Percentiles rank a stretch among this genome's conserved stretches.
These are phyloP conservation scores for Bipolaris bicolor DNA, from an alignment of 2,329 filamentous ascomycete genomes.

Conservation along the genomic window DNA sequence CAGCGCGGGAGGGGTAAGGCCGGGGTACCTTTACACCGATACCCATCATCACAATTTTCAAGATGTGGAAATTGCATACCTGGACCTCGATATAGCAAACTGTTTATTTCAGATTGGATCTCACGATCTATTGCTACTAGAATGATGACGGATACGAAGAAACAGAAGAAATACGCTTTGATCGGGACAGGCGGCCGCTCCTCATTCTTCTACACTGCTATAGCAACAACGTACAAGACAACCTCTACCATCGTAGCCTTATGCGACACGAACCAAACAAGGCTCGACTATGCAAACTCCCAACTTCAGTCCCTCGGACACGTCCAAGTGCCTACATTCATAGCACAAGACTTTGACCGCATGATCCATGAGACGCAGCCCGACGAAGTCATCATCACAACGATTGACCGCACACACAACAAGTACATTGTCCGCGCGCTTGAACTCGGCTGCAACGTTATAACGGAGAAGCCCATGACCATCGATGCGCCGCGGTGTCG, in stretches of 20 bases:
- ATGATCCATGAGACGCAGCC: constrained; percentile 65
- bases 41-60: constrained; percentile 8
- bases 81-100: constrained; percentile 1
- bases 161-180: constrained; percentile 55
- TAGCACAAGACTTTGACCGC: constrained; percentile 61
- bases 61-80: constrained; percentile 2
- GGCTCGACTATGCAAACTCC: constrained; percentile 63
- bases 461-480: constrained; percentile 72
- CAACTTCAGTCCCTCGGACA: constrained; percentile 57
- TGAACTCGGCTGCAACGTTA: constrained; percentile 64
- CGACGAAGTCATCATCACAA: constrained; percentile 68
- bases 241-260: constrained; percentile 62
- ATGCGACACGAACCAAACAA: constrained; percentile 67
- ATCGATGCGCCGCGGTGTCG: constrained; percentile 63
- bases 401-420: constrained; percentile 67
- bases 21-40: constrained; percentile 18
- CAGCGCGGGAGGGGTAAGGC: neutral
- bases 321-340: constrained; percentile 59
- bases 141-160: constrained; percentile 19
- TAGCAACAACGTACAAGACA: constrained; percentile 58
- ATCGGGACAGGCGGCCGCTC: constrained; percentile 66
- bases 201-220: constrained; percentile 67
- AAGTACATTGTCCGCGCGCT: constrained; percentile 65
- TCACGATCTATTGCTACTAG: neutral
- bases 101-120: neutral